Evolutionary conservation across 1,284 basidiomycete genomes (phyloP).

Genomic region (Ustilago xerochloae): DNA sequence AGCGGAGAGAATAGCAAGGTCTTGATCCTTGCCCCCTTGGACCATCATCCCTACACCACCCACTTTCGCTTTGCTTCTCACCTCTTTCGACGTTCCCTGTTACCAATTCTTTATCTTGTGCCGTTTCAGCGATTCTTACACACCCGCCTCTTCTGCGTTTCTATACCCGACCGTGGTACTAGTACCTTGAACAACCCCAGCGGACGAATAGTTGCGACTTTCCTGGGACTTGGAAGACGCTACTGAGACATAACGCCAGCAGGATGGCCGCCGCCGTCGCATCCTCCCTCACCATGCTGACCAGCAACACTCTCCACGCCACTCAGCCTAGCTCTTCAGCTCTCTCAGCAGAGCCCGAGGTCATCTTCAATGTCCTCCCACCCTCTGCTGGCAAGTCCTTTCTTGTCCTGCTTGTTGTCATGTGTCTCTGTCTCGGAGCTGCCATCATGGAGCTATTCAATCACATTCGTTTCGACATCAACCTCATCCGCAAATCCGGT

Average conservation of each 20-base stretch:
- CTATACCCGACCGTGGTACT: no score
- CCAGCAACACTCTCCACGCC: constrained; percentile 6
- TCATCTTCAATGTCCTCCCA: constrained; percentile 44
- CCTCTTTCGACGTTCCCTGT: background rate
- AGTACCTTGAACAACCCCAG: no score
- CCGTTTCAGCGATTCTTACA: no score
- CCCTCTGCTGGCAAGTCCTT: constrained; percentile 19
- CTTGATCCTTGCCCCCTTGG: background rate
- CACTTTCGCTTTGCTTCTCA: background rate
- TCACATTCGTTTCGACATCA: constrained; percentile 38
- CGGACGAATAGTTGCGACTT: no score
- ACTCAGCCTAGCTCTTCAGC: constrained; percentile 1
- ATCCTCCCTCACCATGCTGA: background rate
- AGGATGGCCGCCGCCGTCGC: constrained; percentile 2
- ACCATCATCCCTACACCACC: background rate
- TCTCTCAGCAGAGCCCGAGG: constrained; percentile 1
- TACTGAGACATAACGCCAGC: background rate
- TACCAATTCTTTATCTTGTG: no score
- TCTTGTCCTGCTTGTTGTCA: constrained; percentile 27
- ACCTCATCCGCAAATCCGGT: constrained; percentile 33
- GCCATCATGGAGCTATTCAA: constrained; percentile 31
- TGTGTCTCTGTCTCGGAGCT: constrained; percentile 38
- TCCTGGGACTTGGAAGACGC: no score
- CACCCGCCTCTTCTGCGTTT: no score
- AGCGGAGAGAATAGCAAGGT: background rate